Conservation (phyloP, 1,284 basidiomycete species). For the Puccinia brachypodii region DNA sequence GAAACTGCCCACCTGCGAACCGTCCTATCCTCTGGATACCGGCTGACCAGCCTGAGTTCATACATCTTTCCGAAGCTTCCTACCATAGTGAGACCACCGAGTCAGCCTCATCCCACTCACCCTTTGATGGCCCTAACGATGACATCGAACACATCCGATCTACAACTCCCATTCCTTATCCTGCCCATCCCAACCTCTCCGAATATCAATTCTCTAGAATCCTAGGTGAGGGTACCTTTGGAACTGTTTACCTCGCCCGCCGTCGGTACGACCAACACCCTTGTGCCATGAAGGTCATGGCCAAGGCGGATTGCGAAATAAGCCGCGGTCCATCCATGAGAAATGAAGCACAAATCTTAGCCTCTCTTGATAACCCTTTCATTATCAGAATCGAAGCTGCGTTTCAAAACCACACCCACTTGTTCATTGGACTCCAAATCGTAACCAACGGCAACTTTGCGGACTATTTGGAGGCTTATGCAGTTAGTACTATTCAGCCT, state of each 20-base stretch:
- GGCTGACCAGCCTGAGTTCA: too few relatives aligned
- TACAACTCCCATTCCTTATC: background rate
- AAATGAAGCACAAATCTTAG: background rate
- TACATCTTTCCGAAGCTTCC: too few relatives aligned
- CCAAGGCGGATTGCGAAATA: background rate
- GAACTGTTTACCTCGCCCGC: background rate
- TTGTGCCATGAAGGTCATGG: constrained; percentile 23
- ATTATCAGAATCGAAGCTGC: background rate
- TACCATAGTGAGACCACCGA: too few relatives aligned
- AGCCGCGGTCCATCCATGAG: background rate
- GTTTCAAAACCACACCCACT: background rate
- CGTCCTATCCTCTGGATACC: too few relatives aligned
- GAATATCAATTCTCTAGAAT: background rate
- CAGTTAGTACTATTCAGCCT: too few relatives aligned
- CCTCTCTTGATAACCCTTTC: background rate
- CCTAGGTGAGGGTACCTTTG: background rate
- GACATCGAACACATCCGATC: background rate
- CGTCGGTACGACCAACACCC: background rate
- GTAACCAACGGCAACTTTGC: background rate
- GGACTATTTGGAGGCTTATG: too few relatives aligned
- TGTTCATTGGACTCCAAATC: constrained; percentile 21
- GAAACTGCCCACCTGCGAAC: too few relatives aligned
- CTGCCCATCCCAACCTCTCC: background rate
- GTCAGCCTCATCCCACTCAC: background rate
- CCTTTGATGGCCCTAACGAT: too few relatives aligned